A percentile compares a stretch with the other conserved stretches of the same genome.
phyloP scores from a whole-genome alignment of 257 asterid genomes.

The Prunella vulgaris region DNA sequence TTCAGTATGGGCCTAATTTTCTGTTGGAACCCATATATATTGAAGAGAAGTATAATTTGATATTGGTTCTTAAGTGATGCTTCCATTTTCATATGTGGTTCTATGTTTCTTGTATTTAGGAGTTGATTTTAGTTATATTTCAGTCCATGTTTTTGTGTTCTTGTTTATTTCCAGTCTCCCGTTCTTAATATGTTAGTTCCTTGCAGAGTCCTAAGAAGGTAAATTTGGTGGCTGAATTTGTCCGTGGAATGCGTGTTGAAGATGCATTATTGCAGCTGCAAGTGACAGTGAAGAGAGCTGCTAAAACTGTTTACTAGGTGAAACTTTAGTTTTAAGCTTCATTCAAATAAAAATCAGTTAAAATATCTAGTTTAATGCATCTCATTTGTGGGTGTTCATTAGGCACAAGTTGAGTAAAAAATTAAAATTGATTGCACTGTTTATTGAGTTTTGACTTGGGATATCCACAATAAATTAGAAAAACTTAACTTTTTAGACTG shows the following conservation, averaged over 20 bases:
- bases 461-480: background rate
- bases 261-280: conserved; percentile 96
- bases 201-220: conserved; percentile 93
- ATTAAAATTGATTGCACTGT: background rate
- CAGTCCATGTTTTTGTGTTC: background rate
- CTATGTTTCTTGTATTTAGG: background rate
- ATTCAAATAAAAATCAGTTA: background rate
- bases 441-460: background rate
- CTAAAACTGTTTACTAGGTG: conserved; percentile 93
- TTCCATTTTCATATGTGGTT: background rate
- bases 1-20: background rate
- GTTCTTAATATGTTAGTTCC: background rate
- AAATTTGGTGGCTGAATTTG: conserved; percentile 86
- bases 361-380: background rate
- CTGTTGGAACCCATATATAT: conserved; percentile 1
- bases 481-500: background rate
- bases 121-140: background rate
- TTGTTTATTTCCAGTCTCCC: background rate
- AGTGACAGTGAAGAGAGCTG: conserved; percentile 87
- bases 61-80: background rate
- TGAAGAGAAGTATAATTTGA: background rate
- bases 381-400: background rate
- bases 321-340: conserved; percentile 14
- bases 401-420: background rate
- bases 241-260: conserved; percentile 98